Evolutionary conservation across 805 yeast species (phyloP).

Genomic region (Cyberlindnera xylosilytica): DNA sequence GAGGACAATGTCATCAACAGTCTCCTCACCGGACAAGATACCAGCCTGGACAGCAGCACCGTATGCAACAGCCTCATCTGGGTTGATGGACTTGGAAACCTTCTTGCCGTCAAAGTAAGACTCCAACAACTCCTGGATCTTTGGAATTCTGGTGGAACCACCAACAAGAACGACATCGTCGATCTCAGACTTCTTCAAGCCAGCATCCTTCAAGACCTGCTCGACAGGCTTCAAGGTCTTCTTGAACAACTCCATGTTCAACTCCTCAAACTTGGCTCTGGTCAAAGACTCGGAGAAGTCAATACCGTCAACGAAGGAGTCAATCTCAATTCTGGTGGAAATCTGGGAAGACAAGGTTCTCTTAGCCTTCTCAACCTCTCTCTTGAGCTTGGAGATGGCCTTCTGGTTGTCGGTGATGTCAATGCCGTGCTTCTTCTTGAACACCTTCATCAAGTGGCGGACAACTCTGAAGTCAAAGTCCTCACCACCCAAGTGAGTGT

Average conservation of each 20-base stretch:
- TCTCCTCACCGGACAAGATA: slow-evolving; percentile 92
- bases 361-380: slow-evolving; percentile 98
- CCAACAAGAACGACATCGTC: slow-evolving; percentile 97
- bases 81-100: slow-evolving; percentile 96
- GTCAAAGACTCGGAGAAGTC: slow-evolving; percentile 94
- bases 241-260: slow-evolving; percentile 89
- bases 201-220: slow-evolving; percentile 91
- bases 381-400: slow-evolving; percentile 90
- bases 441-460: slow-evolving; percentile 78
- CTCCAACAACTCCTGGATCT: slow-evolving; percentile 91
- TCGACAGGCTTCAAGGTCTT: slow-evolving; percentile 95
- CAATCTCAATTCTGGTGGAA: slow-evolving; percentile 94
- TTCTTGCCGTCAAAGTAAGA: slow-evolving; percentile 90
- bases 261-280: slow-evolving; percentile 97
- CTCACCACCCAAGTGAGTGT: slow-evolving; percentile 97
- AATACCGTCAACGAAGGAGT: slow-evolving; percentile 89
- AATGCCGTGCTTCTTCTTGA: slow-evolving; percentile 89
- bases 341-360: slow-evolving; percentile 93
- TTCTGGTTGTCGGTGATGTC: slow-evolving; percentile 79
- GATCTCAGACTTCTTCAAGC: slow-evolving; percentile 79
- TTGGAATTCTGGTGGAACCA: slow-evolving; percentile 99
- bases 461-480: slow-evolving; percentile 90
- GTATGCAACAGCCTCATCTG: slow-evolving; percentile 99
- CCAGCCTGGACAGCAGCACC: slow-evolving; percentile 99
- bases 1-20: slow-evolving; percentile 84